Evolutionary conservation across 1,139 yeast genomes (phyloP).

Genomic region (Pneumocystis sp.): DNA sequence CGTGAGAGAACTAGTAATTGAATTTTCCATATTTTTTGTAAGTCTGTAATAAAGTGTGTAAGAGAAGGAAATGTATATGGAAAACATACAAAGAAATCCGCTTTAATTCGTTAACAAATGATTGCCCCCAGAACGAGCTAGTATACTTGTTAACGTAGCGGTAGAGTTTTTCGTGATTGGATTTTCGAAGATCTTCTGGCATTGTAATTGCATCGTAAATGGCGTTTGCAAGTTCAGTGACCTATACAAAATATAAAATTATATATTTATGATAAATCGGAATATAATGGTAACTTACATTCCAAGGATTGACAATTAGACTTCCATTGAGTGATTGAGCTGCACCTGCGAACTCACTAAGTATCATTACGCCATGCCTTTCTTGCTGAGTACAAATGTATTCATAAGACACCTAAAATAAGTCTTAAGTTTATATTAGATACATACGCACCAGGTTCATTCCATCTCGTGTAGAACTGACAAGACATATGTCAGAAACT

Average conservation of each 20-base stretch:
- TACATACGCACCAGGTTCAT: conserved; percentile 61
- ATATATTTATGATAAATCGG: conserved; percentile 35
- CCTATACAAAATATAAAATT: conserved; percentile 19
- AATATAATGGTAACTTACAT: background rate
- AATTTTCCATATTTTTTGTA: background rate
- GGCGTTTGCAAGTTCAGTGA: conserved; percentile 58
- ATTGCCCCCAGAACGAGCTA: conserved; percentile 93
- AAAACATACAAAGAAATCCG: conserved; percentile 25
- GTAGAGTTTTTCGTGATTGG: conserved; percentile 70
- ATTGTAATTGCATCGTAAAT: conserved; percentile 76
- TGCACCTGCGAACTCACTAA: conserved; percentile 97
- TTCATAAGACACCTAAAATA: conserved; percentile 44
- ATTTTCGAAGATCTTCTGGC: conserved; percentile 60
- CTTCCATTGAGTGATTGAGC: conserved; percentile 95
- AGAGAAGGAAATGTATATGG: background rate
- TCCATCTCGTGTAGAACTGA: conserved; percentile 91
- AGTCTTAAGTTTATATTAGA: background rate
- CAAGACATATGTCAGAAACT: conserved; percentile 78
- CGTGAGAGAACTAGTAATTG: background rate
- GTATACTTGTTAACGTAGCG: conserved; percentile 83
- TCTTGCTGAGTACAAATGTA: conserved; percentile 90
- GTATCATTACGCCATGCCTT: conserved; percentile 67
- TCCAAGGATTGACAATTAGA: conserved; percentile 92
- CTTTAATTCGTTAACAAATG: conserved; percentile 70
- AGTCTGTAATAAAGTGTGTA: background rate